Evolutionary conservation across 2,329 filamentous ascomycete genomes (phyloP).

Genomic region (Calonectria crousiana): DNA sequence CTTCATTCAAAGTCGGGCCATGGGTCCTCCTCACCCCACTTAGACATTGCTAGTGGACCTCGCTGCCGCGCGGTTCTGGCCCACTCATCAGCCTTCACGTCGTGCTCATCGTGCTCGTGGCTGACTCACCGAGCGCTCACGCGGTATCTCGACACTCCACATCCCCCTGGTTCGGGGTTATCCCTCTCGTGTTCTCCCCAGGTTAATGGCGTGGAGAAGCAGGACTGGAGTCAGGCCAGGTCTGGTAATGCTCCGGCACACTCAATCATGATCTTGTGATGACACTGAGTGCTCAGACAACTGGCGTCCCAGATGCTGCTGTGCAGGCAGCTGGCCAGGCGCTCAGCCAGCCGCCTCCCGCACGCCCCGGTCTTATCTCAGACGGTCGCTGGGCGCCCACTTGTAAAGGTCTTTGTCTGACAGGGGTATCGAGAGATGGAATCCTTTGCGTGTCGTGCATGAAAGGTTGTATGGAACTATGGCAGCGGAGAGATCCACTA

Average conservation of each 20-base stretch:
- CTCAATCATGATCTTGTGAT: background rate
- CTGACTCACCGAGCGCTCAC: conserved; percentile 25
- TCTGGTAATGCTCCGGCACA: background rate
- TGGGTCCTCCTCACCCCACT: conserved; percentile 8
- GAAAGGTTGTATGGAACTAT: conserved; percentile 5
- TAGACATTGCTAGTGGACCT: background rate
- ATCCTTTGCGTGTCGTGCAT: conserved; percentile 8
- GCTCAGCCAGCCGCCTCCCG: conserved; percentile 11
- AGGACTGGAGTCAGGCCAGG: background rate
- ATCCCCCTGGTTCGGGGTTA: conserved; percentile 10
- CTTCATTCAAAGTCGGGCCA: conserved; percentile 4
- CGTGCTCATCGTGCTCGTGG: conserved; percentile 11
- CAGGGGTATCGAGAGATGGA: conserved; percentile 14
- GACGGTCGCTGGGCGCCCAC: conserved; percentile 1
- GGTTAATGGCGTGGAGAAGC: conserved; percentile 8
- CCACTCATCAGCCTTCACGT: conserved; percentile 12
- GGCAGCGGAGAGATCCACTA: conserved; percentile 4
- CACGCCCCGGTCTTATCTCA: conserved; percentile 21
- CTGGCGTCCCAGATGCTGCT: background rate
- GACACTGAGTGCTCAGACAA: background rate
- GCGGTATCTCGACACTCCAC: conserved; percentile 12
- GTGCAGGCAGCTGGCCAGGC: conserved; percentile 7
- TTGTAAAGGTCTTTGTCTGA: background rate
- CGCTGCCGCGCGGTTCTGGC: conserved; percentile 20
- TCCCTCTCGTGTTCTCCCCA: conserved; percentile 11